phyloP scores from a whole-genome alignment of 1,139 yeast species.

The Scheffersomyces illinoinensis region DNA sequence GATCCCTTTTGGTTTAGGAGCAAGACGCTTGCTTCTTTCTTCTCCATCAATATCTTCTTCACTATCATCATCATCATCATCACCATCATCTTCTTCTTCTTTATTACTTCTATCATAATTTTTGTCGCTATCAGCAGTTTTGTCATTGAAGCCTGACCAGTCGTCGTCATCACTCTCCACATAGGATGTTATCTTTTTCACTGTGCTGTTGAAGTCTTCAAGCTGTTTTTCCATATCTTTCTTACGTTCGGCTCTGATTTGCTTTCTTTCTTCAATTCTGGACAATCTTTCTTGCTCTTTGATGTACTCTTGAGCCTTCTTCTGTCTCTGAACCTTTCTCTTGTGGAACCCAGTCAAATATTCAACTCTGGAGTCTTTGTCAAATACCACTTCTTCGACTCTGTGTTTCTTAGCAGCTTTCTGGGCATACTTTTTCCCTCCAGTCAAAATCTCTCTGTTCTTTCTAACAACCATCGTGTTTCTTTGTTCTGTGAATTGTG shows the following conservation, averaged over 20 bases:
- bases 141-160: conserved; percentile 19
- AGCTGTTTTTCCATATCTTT: conserved; percentile 63
- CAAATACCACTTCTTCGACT: conserved; percentile 80
- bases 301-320: conserved; percentile 73
- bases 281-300: conserved; percentile 76
- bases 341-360: conserved; percentile 95
- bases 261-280: conserved; percentile 74
- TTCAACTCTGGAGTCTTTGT: conserved; percentile 70
- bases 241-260: conserved; percentile 68
- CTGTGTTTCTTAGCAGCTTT: conserved; percentile 64
- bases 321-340: conserved; percentile 83
- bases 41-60: conserved; percentile 10
- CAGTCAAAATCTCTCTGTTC: conserved; percentile 87
- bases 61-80: conserved; percentile 3
- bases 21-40: conserved; percentile 6
- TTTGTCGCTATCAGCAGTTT: conserved; percentile 11
- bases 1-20: conserved; percentile 33
- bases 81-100: conserved; percentile 7
- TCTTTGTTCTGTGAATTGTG: background rate
- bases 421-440: conserved; percentile 78
- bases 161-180: conserved; percentile 36
- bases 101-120: conserved; percentile 21
- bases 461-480: conserved; percentile 24
- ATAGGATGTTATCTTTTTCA: conserved; percentile 42
- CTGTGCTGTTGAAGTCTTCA: conserved; percentile 56